Conservation (phyloP, 495 filamentous ascomycete species). For the Rhizodiscina lignyota region DNA sequence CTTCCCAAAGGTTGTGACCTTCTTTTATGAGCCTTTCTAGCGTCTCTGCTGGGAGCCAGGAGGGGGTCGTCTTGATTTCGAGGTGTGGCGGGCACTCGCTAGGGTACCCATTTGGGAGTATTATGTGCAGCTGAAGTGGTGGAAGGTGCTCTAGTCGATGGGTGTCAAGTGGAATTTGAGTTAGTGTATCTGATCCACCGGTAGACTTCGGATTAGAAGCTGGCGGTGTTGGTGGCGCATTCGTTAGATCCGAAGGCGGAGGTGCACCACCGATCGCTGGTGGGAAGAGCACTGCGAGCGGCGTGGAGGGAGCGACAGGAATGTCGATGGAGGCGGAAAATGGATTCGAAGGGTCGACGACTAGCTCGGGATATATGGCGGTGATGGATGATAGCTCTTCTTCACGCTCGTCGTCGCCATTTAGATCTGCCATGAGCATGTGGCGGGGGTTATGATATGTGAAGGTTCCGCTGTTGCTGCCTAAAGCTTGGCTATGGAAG, state of each 20-base stretch:
- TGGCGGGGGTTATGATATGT: constrained; percentile 7
- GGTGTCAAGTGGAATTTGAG: constrained; percentile 24
- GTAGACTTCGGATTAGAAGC: not conserved
- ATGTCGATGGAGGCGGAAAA: constrained; percentile 56
- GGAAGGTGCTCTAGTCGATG: constrained; percentile 62
- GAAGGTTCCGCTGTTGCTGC: not conserved
- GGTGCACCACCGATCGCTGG: constrained; percentile 27
- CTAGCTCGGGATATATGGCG: constrained; percentile 81
- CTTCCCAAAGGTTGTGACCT: constrained; percentile 57
- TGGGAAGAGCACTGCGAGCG: constrained; percentile 55
- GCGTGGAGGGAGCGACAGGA: constrained; percentile 48
- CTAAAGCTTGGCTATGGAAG: not conserved
- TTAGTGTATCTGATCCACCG: not conserved
- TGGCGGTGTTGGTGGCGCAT: constrained; percentile 13
- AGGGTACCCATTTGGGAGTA: constrained; percentile 65
- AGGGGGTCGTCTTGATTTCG: constrained; percentile 42
- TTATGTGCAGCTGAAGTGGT: constrained; percentile 48
- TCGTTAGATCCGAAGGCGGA: constrained; percentile 18
- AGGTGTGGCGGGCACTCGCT: constrained; percentile 45
- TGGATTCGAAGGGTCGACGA: constrained; percentile 37
- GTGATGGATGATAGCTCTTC: constrained; percentile 68
- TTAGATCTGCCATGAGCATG: constrained; percentile 19
- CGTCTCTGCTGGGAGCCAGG: constrained; percentile 50
- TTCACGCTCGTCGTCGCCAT: constrained; percentile 53
- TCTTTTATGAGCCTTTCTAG: constrained; percentile 44